Evolutionary conservation across 441 rosid genomes (phyloP), one percentile per base, ranked within the genome.

Genomic region (Eruca vesicaria): DNA sequence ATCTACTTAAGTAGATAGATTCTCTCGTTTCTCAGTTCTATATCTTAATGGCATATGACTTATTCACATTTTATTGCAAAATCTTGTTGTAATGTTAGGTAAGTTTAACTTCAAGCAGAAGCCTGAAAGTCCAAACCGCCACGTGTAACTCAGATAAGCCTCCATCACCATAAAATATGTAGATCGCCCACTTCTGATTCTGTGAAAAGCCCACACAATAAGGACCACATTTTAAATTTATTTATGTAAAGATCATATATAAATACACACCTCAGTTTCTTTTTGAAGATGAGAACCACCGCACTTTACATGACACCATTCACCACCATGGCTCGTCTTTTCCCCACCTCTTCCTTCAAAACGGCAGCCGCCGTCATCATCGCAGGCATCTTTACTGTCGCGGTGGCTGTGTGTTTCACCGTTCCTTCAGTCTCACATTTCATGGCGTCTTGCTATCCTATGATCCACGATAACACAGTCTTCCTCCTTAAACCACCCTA

Each of bases 401-500:
- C 80, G 3, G 10, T 77, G 31, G 69, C 82, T 9, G 79, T 75
- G 21, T 7, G 0, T 41, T 58, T 74, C 41, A 74, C 76, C 5
- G 76, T 69, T 26, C 89, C 94, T 2, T 65, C 61, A 8, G 38
- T 82, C 16, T 60, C 80, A 0, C 79, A 77, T 33, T 80, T 86
- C 59, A 29, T 78, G 3, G 55, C 74, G 8, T 78, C 77, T 43
- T 84, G 70, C 3, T 66, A 65, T 18, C 90, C 91, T 50, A 15
- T 74, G 2, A 15, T 84, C 0, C 82, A 88, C 66, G 79, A 69
- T 71, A 65, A 73, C 69, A n/a, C 83, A 0, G 76, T 79, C 11
- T 76, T 79, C 14, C 84, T 84, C 53, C 70, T 88, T 4, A 77
- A 82, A 59, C 95, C 92, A 1, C 92, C 88, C 21, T 90, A 79